Base-by-base conservation (phyloP, 2,329 filamentous ascomycete species). In the Hymenoscyphus salicellus region DNA sequence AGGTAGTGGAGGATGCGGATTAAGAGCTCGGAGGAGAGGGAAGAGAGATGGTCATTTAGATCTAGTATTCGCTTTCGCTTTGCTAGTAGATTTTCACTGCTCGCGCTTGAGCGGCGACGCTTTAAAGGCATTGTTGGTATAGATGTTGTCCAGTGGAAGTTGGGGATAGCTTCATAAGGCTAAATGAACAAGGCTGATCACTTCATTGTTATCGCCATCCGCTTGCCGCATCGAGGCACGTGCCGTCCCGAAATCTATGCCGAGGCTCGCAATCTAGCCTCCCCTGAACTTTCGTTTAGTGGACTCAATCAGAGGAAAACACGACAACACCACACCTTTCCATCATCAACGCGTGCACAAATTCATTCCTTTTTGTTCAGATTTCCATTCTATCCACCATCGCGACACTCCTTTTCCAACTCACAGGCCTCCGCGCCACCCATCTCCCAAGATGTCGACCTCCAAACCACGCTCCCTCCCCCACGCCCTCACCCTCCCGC, bases 21-120 rank as follows among this genome's bases (percentile, higher is more conserved):
- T 36, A 97, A 83, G 38, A 98, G 82, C 77, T 99, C 95, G 76
- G 97, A 91, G 67, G 93, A 96, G 60, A 98, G 82, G 8, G 78
- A 79, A 6, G 91, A 91, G 17, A 97, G 77, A 58, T 82, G 81
- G 77, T 96, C 90, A 63, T 75, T 69, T 57, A 66, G 66, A 46
- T 68, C n/a, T 36, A 28, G 62, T 17, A 58, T 67, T 14, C 70
- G 70, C 16, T 60, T 52, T 61, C 69, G 65, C 60, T 73, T 74
- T 2, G 60, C 33, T 23, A 55, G 20, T 30, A 64, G 68, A 7
- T 57, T 23, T 32, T 55, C 26, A 5, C 62, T 62, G 38, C 36
- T 63, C 3, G 59, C 49, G 49, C 63, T 69, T 55, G 71, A 72
- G 46, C 66, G 66, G 28, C 71, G 71, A 43, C 69, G 71, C 69